Conservation (phyloP, 129 eudicot species). For the Cynara cardunculus region DNA sequence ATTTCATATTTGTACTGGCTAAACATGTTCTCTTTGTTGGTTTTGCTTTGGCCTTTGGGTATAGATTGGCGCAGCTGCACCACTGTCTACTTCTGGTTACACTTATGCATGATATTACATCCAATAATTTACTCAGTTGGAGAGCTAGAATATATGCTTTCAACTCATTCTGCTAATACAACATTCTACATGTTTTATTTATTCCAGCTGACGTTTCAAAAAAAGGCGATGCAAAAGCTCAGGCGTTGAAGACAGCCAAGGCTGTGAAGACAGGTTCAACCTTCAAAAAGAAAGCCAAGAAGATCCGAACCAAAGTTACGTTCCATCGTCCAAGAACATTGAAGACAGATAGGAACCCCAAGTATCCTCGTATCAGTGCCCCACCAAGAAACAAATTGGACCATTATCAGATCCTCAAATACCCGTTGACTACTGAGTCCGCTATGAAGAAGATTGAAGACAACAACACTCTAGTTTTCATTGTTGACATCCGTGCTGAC, state of each 20-base stretch:
- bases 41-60: too few species aligned
- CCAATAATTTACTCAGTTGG: too few species aligned
- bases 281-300: constrained; percentile 52
- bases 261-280: constrained; percentile 50
- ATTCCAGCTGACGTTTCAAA: constrained; percentile 27
- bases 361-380: constrained; percentile 55
- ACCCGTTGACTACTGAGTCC: constrained; percentile 55
- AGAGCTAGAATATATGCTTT: too few species aligned
- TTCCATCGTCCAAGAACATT: constrained; percentile 50
- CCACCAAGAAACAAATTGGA: constrained; percentile 58
- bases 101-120: too few species aligned
- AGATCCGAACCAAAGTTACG: constrained; percentile 45
- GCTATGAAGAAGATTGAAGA: constrained; percentile 64
- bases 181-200: neutral
- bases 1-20: too few species aligned
- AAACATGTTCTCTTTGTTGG: too few species aligned
- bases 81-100: too few species aligned
- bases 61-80: too few species aligned
- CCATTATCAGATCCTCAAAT: constrained; percentile 51
- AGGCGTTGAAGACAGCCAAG: constrained; percentile 53
- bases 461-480: constrained; percentile 55
- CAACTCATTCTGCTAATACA: neutral
- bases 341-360: constrained; percentile 53
- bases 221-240: constrained; percentile 49
- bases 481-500: constrained; percentile 58